Conservation (phyloP, 345 rosid genomes). For the Bruguiera gymnorhiza region DNA sequence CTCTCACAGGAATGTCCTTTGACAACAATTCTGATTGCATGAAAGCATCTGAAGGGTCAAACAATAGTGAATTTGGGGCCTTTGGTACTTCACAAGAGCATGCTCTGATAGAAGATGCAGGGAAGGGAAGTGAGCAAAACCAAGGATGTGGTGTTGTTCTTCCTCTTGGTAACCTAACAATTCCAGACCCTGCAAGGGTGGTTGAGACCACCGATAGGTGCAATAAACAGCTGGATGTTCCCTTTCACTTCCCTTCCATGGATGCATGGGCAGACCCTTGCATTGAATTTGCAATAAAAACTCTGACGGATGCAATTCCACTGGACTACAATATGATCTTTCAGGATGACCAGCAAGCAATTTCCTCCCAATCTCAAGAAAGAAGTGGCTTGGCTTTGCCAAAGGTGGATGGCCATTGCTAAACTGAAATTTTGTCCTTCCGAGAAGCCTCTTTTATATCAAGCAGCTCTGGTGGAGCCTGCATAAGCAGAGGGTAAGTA, state of each 20-base stretch:
- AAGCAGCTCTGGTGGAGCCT: constrained; percentile 22
- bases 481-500: constrained; percentile 11
- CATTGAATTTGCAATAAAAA: constrained; percentile 89
- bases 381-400: constrained; percentile 29
- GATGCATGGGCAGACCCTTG: constrained; percentile 88
- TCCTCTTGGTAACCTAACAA: constrained; percentile 11
- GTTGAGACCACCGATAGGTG: constrained; percentile 12
- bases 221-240: constrained; percentile 25
- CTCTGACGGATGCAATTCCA: constrained; percentile 78
- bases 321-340: constrained; percentile 39
- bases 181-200: constrained; percentile 19
- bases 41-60: constrained; percentile 34
- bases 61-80: constrained; percentile 22
- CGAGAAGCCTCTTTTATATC: constrained; percentile 28
- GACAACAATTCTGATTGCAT: constrained; percentile 34
- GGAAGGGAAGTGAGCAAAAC: constrained; percentile 14
- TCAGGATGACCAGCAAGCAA: constrained; percentile 36
- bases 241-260: constrained; percentile 33
- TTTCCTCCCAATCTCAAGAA: constrained; percentile 35
- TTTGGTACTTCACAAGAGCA: constrained; percentile 19
- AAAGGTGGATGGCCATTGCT: constrained; percentile 32
- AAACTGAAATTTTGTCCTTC: constrained; percentile 28
- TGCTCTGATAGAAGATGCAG: constrained; percentile 16
- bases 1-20: constrained; percentile 66
- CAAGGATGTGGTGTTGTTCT: constrained; percentile 17